Evolutionary conservation across 2,329 filamentous ascomycete species (phyloP).

Genomic region (Fusarium dimerum): DNA sequence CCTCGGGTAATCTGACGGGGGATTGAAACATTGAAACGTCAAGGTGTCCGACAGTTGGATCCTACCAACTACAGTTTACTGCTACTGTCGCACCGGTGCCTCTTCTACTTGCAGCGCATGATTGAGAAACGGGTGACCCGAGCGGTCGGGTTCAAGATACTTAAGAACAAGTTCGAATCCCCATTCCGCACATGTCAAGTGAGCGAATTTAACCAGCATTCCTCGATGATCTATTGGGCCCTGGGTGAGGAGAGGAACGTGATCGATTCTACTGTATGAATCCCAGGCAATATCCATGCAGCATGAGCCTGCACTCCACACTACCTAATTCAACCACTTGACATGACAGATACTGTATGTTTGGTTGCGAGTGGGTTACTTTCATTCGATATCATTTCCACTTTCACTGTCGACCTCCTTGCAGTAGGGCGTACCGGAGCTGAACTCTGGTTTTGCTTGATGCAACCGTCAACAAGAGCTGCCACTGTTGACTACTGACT

Average conservation of each 20-base stretch:
- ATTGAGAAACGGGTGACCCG: constrained; percentile 9
- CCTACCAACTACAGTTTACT: background rate
- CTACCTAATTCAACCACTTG: constrained; percentile 2
- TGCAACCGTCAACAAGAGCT: constrained; percentile 4
- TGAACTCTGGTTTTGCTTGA: background rate
- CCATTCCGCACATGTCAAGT: constrained; percentile 8
- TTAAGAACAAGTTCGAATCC: constrained; percentile 16
- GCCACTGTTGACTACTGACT: background rate
- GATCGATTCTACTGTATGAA: constrained; percentile 3
- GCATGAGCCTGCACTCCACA: constrained; percentile 3
- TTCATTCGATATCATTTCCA: constrained; percentile 4
- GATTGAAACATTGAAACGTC: background rate
- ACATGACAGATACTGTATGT: constrained; percentile 1
- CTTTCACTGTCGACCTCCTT: constrained; percentile 20
- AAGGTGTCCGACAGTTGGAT: background rate
- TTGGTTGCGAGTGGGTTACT: constrained; percentile 5
- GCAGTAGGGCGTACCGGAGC: constrained; percentile 20
- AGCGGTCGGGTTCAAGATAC: constrained; percentile 15
- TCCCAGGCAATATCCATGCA: background rate
- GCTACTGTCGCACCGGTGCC: background rate
- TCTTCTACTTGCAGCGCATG: background rate
- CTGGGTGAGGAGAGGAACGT: constrained; percentile 22
- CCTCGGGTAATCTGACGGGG: too few species aligned
- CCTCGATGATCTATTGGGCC: constrained; percentile 17
- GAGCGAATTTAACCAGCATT: constrained; percentile 26